A percentile compares a stretch with the other conserved stretches of the same genome.
Evolutionary conservation across 2,329 filamentous ascomycete genomes (phyloP).

Genomic region (Cladophialophora exuberans): DNA sequence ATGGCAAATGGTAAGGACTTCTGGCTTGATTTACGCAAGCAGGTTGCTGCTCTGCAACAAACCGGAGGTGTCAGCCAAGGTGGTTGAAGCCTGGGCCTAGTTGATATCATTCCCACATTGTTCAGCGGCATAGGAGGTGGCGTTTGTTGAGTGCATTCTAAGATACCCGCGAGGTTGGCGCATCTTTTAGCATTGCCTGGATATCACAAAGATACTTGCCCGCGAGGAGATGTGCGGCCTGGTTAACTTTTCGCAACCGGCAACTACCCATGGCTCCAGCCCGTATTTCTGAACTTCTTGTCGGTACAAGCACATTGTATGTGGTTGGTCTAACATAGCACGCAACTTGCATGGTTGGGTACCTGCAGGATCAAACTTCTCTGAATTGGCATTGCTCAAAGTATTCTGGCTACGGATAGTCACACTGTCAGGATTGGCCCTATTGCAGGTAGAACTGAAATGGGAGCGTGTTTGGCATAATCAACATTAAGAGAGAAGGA

Average conservation of each 20-base stretch:
- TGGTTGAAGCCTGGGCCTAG: conserved; percentile 22
- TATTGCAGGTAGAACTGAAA: too few species aligned
- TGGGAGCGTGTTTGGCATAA: neutral
- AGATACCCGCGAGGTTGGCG: conserved; percentile 25
- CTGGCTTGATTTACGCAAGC: conserved; percentile 53
- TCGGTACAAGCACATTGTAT: too few species aligned
- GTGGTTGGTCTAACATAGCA: too few species aligned
- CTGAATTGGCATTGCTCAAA: neutral
- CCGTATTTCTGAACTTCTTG: conserved; percentile 5
- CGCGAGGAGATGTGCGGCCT: neutral
- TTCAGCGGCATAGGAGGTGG: conserved; percentile 26
- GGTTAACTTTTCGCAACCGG: neutral
- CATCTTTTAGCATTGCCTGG: conserved; percentile 22
- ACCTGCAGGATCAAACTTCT: neutral
- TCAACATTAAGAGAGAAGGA: too few species aligned
- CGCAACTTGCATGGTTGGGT: conserved; percentile 7
- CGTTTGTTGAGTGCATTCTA: conserved; percentile 19
- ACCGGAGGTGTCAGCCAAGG: conserved; percentile 31
- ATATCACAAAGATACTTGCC: conserved; percentile 10
- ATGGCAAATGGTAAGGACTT: conserved; percentile 56
- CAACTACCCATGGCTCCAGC: conserved; percentile 1
- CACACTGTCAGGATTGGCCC: neutral
- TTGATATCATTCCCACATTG: conserved; percentile 5
- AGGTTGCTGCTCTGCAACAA: conserved; percentile 46
- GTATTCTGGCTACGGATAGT: neutral